These are phyloP conservation scores for Nakaseomyces kungkrabaensis DNA, from an alignment of 1,139 yeast species.

Conservation along the genomic window DNA sequence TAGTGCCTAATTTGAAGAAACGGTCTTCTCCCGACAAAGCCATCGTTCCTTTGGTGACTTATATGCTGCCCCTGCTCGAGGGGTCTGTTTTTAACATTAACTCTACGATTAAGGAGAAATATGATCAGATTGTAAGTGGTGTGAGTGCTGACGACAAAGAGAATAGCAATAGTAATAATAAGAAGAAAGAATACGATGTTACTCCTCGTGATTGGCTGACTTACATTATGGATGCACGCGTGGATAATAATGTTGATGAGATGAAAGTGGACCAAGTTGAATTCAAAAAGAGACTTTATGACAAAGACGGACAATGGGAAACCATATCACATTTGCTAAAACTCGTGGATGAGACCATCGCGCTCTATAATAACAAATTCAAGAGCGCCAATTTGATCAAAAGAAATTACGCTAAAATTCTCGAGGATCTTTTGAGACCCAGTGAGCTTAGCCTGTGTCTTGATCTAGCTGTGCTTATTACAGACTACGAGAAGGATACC, in stretches of 20 bases:
- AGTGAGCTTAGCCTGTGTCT: slow-evolving; percentile 28
- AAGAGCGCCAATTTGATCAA: slow-evolving; percentile 24
- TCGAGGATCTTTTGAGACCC: slow-evolving; percentile 31
- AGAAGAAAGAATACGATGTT: slow-evolving; percentile 16
- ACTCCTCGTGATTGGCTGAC: slow-evolving; percentile 11
- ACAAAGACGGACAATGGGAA: slow-evolving; percentile 20
- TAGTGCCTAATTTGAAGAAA: slow-evolving; percentile 19
- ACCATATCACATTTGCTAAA: slow-evolving; percentile 15
- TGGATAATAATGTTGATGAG: slow-evolving; percentile 9
- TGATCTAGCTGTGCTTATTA: slow-evolving; percentile 28
- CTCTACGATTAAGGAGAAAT: slow-evolving; percentile 21
- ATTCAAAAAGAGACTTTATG: slow-evolving; percentile 18
- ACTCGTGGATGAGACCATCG: slow-evolving; percentile 32
- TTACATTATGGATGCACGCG: slow-evolving; percentile 2
- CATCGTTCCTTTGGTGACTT: slow-evolving; percentile 25
- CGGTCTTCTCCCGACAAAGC: slow-evolving; percentile 6
- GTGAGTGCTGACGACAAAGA: slow-evolving; percentile 4
- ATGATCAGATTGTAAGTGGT: slow-evolving; percentile 10
- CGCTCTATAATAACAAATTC: slow-evolving; percentile 41
- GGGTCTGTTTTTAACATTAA: slow-evolving; percentile 26
- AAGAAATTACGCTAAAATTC: slow-evolving; percentile 18
- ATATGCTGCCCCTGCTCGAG: slow-evolving; percentile 22
- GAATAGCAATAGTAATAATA: slow-evolving; percentile 10
- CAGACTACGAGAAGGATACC: slow-evolving; percentile 22
- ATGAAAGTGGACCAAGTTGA: slow-evolving; percentile 6